A percentile compares a stretch with the other conserved stretches of the same genome.
phyloP scores from a whole-genome alignment of 129 eudicot species.

The Erigeron canadensis region DNA sequence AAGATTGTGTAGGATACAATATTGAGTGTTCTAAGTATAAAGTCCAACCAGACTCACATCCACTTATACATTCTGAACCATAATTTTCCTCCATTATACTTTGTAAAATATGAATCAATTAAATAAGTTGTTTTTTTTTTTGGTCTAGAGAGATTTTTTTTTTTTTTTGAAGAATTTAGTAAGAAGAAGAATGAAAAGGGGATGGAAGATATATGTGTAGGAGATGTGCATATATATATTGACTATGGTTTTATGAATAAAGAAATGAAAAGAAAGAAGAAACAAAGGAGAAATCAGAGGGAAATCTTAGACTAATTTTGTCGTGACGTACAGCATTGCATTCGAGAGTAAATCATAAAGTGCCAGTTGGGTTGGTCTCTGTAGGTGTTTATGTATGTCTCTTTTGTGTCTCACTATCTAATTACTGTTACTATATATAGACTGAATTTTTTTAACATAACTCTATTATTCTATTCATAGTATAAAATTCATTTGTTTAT shows the following conservation, averaged over 20 bases:
- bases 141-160: too few relatives aligned
- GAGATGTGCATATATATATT: not conserved
- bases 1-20: slow-evolving; percentile 39
- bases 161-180: not conserved
- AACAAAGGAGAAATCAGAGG: slow-evolving; percentile 41
- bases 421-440: not conserved
- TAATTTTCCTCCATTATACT: slow-evolving; percentile 36
- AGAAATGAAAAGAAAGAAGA: slow-evolving; percentile 9
- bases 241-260: not conserved
- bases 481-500: too few relatives aligned
- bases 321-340: slow-evolving; percentile 38
- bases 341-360: slow-evolving; percentile 35
- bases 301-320: slow-evolving; percentile 57
- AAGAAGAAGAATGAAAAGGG: not conserved
- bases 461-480: not conserved
- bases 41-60: slow-evolving; percentile 97
- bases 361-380: slow-evolving; percentile 56
- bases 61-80: slow-evolving; percentile 69
- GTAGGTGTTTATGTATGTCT: slow-evolving; percentile 34
- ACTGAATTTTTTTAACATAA: too few relatives aligned
- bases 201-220: slow-evolving; percentile 8
- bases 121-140: slow-evolving; percentile 10
- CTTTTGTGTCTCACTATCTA: slow-evolving; percentile 21
- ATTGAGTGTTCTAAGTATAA: slow-evolving; percentile 63
- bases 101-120: slow-evolving; percentile 3